Percentiles rank a stretch among this genome's conserved stretches.
Evolutionary conservation across 208 protist genomes (phyloP).

Genomic region (Trypanosoma boissoni): DNA sequence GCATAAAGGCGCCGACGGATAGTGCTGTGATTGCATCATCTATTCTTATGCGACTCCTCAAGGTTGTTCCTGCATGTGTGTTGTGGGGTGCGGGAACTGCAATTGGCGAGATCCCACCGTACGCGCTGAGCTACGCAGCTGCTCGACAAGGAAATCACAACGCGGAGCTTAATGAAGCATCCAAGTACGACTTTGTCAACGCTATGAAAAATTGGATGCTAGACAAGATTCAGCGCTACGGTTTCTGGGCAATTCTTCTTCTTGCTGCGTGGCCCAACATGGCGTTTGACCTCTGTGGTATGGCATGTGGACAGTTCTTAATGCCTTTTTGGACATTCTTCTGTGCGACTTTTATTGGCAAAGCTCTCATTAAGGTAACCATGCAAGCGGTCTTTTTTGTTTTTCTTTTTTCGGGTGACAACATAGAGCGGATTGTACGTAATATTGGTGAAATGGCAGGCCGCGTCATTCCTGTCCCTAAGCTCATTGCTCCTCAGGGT

Average conservation of each 20-base stretch:
- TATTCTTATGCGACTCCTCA: slow-evolving; percentile 43
- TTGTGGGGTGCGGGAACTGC: slow-evolving; percentile 95
- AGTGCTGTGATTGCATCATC: slow-evolving; percentile 13
- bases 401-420: slow-evolving; percentile 79
- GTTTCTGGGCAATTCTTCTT: slow-evolving; percentile 93
- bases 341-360: slow-evolving; percentile 94
- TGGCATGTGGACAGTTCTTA: slow-evolving; percentile 95
- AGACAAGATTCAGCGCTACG: slow-evolving; percentile 76
- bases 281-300: slow-evolving; percentile 96
- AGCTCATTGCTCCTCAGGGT: slow-evolving; percentile 10
- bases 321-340: slow-evolving; percentile 98
- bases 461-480: slow-evolving; percentile 25
- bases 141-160: slow-evolving; percentile 58
- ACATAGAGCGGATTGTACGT: slow-evolving; percentile 62
- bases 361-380: slow-evolving; percentile 92
- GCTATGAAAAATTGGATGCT: slow-evolving; percentile 81
- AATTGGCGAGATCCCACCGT: slow-evolving; percentile 96
- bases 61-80: slow-evolving; percentile 82
- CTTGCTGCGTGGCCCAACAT: slow-evolving; percentile 96
- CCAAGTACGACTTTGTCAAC: slow-evolving; percentile 57
- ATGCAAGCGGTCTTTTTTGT: slow-evolving; percentile 90
- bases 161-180: slow-evolving; percentile 45
- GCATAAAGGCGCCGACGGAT: slow-evolving; percentile 30
- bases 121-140: slow-evolving; percentile 92
- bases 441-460: slow-evolving; percentile 35